Conservation (phyloP, 192 early-diverging fungal genomes). For the Coemansia sp. region DNA sequence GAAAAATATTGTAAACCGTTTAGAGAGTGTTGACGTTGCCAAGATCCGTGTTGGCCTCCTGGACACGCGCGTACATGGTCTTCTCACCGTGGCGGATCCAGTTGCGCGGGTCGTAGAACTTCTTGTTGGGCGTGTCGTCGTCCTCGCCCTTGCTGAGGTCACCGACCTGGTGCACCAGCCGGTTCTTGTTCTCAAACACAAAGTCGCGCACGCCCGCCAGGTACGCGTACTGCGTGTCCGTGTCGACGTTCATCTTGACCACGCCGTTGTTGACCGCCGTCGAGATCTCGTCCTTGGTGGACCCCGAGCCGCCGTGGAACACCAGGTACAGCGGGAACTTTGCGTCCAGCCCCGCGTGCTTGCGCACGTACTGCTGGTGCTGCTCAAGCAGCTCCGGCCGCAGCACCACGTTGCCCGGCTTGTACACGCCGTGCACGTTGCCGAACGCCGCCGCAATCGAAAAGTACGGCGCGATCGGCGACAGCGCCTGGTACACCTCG, state of each 20-base stretch:
- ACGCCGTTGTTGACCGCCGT: constrained; percentile 81
- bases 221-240: constrained; percentile 98
- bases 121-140: constrained; percentile 91
- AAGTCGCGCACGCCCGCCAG: constrained; percentile 84
- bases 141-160: constrained; percentile 88
- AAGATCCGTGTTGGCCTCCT: constrained; percentile 76
- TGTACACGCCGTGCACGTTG: constrained; percentile 96
- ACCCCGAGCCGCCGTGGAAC: constrained; percentile 98
- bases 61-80: constrained; percentile 79
- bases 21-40: constrained; percentile 68
- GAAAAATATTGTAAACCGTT: too few relatives aligned
- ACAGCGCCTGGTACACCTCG: constrained; percentile 91
- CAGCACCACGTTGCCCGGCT: constrained; percentile 93
- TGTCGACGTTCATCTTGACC: constrained; percentile 99
- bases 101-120: constrained; percentile 96
- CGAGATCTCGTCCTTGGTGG: constrained; percentile 73
- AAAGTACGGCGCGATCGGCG: constrained; percentile 82
- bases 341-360: constrained; percentile 56
- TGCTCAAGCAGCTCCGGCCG: constrained; percentile 89
- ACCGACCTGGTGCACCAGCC: constrained; percentile 90
- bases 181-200: constrained; percentile 84
- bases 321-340: constrained; percentile 87
- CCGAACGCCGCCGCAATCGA: constrained; percentile 96
- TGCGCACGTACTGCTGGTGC: constrained; percentile 81
- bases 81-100: constrained; percentile 90